Percentiles rank a stretch among this genome's conserved stretches.
Conservation (phyloP, 2,329 filamentous ascomycete species). For the Sporothrix euskadiensis region DNA sequence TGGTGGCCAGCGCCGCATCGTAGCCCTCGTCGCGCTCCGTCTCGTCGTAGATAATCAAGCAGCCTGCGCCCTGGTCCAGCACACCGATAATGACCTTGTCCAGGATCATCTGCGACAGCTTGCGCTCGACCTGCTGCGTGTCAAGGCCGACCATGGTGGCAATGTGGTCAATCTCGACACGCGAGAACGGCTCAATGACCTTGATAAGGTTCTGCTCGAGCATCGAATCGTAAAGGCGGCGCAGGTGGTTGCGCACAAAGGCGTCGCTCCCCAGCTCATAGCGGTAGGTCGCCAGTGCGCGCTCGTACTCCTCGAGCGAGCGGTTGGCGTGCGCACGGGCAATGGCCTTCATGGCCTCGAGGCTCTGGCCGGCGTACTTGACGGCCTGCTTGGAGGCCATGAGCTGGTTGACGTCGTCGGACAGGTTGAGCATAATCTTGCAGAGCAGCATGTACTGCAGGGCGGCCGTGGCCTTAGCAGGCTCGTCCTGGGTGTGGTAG, state of each 20-base stretch:
- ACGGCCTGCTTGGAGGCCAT: conserved; percentile 95
- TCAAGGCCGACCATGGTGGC: conserved; percentile 97
- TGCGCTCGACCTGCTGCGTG: conserved; percentile 94
- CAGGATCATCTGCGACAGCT: conserved; percentile 98
- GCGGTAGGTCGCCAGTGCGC: conserved; percentile 83
- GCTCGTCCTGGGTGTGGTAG: conserved; percentile 90
- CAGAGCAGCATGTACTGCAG: conserved; percentile 99
- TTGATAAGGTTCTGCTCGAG: conserved; percentile 99
- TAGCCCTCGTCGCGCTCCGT: conserved; percentile 90
- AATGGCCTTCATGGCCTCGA: conserved; percentile 99
- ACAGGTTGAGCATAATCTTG: conserved; percentile 99
- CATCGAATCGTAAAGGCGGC: conserved; percentile 96
- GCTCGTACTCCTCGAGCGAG: conserved; percentile 95
- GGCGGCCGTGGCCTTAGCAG: conserved; percentile 86
- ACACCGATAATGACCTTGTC: conserved; percentile 99
- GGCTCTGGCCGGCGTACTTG: conserved; percentile 91
- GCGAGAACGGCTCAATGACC: conserved; percentile 97
- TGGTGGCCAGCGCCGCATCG: conserved; percentile 88
- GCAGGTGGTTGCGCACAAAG: conserved; percentile 96
- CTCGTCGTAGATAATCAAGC: conserved; percentile 96
- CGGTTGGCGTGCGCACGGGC: conserved; percentile 93
- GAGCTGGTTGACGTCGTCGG: conserved; percentile 91
- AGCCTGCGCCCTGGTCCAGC: conserved; percentile 94
- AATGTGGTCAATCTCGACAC: conserved; percentile 95
- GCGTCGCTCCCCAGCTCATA: conserved; percentile 92